These are phyloP conservation scores for Quambalaria eucalypti DNA, from an alignment of 1,284 basidiomycete species.

Conservation along the genomic window DNA sequence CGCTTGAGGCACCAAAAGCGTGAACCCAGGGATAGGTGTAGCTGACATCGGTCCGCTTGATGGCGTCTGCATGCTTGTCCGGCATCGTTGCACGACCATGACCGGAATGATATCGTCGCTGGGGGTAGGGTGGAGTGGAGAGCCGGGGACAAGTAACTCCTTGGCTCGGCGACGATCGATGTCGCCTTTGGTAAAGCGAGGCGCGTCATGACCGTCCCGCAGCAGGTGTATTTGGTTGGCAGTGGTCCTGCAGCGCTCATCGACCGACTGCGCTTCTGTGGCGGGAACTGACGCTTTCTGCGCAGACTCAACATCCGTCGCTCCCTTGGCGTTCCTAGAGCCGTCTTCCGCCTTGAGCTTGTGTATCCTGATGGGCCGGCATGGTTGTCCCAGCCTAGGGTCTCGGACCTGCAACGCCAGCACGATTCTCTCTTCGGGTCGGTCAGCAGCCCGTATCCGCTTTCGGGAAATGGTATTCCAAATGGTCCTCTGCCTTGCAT, in stretches of 20 bases:
- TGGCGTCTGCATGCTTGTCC: neutral
- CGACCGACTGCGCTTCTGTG: neutral
- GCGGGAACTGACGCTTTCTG: neutral
- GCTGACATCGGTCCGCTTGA: neutral
- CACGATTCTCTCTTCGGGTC: neutral
- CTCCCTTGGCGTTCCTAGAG: no score
- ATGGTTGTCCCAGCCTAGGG: slow-evolving; percentile 34
- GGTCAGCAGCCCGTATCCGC: neutral
- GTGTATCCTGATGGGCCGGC: slow-evolving; percentile 10
- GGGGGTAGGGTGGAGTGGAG: slow-evolving; percentile 18
- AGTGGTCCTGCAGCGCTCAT: neutral
- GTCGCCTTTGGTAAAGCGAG: slow-evolving; percentile 33
- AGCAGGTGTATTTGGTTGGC: slow-evolving; percentile 8
- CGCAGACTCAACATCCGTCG: no score
- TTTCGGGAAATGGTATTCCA: neutral
- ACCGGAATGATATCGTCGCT: slow-evolving; percentile 27
- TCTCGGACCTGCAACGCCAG: slow-evolving; percentile 11
- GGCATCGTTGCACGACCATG: slow-evolving; percentile 17
- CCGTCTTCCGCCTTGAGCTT: neutral
- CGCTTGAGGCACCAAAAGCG: slow-evolving; percentile 37
- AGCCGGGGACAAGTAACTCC: slow-evolving; percentile 7
- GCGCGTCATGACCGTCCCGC: slow-evolving; percentile 11
- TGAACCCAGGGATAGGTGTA: no score
- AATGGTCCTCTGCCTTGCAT: neutral
- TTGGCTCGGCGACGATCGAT: slow-evolving; percentile 31